These are phyloP conservation scores for Neopestalotiopsis sp. DNA, from an alignment of 2,329 filamentous ascomycete genomes.

Conservation along the genomic window DNA sequence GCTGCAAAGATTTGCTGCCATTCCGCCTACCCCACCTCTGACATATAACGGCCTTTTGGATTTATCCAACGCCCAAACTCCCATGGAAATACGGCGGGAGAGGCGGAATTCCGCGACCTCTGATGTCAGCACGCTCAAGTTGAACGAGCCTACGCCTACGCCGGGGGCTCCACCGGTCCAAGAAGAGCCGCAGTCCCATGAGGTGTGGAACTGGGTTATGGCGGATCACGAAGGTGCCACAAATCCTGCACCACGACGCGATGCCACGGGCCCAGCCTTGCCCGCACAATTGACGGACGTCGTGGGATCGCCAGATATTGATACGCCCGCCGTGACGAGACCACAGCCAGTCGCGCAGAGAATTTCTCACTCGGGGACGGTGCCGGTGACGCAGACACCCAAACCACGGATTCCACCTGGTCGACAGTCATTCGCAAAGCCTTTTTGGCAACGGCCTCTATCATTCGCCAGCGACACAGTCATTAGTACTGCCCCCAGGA, in stretches of 20 bases:
- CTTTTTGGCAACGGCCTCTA: background rate
- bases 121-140: constrained; percentile 33
- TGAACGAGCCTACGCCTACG: constrained; percentile 23
- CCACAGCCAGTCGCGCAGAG: background rate
- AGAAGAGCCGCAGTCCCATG: constrained; percentile 18
- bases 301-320: constrained; percentile 12
- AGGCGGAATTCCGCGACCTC: constrained; percentile 34
- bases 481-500: background rate
- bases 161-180: constrained; percentile 16
- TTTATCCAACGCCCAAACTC: constrained; percentile 20
- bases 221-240: constrained; percentile 24
- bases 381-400: background rate
- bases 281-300: constrained; percentile 15
- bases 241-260: constrained; percentile 13
- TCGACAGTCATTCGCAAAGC: constrained; percentile 1
- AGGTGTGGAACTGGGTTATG: constrained; percentile 32
- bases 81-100: constrained; percentile 23
- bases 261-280: background rate
- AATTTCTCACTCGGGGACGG: background rate
- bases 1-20: constrained; percentile 22
- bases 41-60: constrained; percentile 31
- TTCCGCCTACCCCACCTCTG: constrained; percentile 32
- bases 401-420: background rate
- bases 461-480: background rate
- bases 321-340: background rate